Evolutionary conservation across 2,329 filamentous ascomycete genomes (phyloP).

Genomic region (Colletotrichum australisinense): DNA sequence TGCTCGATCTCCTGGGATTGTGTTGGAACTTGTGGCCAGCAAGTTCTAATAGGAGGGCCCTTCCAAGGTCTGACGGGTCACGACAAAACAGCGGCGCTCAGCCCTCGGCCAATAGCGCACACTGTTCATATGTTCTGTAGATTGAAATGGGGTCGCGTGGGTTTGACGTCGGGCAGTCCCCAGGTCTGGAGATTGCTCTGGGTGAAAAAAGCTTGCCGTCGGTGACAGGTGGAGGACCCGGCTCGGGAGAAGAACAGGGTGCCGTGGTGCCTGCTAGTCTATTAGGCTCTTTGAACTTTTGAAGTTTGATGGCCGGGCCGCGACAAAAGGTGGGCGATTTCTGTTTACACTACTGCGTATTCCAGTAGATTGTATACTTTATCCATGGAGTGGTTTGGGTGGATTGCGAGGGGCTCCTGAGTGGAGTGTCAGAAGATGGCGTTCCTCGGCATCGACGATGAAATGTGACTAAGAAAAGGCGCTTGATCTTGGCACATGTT

Average conservation of each 20-base stretch:
- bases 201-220: constrained; percentile 3
- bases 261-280: neutral
- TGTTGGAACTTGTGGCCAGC: constrained; percentile 8
- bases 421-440: neutral
- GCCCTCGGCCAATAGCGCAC: constrained; percentile 11
- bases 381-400: neutral
- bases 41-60: neutral
- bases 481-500: neutral
- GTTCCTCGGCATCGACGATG: constrained; percentile 1
- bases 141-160: neutral
- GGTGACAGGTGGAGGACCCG: constrained; percentile 3
- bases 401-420: neutral
- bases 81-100: constrained; percentile 10
- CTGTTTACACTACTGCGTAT: too few relatives aligned
- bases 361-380: too few relatives aligned
- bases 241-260: neutral
- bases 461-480: neutral
- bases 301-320: neutral
- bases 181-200: constrained; percentile 3
- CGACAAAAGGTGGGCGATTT: neutral
- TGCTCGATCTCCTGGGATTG: neutral
- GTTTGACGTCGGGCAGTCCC: neutral
- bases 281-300: neutral
- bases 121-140: neutral
- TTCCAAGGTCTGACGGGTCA: neutral